A percentile compares a stretch with the other conserved stretches of the same genome.
Conservation (phyloP, 768 basidiomycete species). For the Lactifluus rugatus region DNA sequence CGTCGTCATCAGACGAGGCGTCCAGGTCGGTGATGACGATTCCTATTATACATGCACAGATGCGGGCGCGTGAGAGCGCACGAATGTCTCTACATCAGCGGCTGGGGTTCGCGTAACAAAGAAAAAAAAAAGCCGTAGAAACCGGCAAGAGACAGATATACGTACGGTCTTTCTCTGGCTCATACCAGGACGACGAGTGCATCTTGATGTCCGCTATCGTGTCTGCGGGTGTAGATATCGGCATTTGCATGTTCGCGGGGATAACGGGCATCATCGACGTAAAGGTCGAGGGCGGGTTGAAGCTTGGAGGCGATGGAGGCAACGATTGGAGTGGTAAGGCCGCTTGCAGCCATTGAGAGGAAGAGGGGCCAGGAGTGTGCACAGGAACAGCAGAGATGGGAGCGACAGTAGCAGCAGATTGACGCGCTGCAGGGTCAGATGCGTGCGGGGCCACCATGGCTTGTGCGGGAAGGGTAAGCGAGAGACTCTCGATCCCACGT, state of each 20-base stretch:
- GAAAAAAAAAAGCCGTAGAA: not conserved
- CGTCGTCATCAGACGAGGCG: conserved; percentile 18
- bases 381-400: not conserved
- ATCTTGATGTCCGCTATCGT: conserved; percentile 11
- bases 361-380: not conserved
- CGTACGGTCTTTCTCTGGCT: conserved; percentile 19
- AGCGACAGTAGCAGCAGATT: not conserved
- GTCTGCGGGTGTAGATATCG: not conserved
- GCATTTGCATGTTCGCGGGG: not conserved
- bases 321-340: not conserved
- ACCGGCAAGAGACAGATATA: not conserved
- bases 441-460: not conserved
- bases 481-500: conserved; percentile 9
- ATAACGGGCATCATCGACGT: not conserved
- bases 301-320: not conserved
- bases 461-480: not conserved
- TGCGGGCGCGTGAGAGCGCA: not conserved
- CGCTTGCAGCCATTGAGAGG: not conserved
- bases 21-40: conserved; percentile 20
- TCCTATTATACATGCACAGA: not conserved
- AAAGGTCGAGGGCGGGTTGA: not conserved
- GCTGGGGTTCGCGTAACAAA: not conserved
- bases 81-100: not conserved
- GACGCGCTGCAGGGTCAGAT: not conserved
- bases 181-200: conserved; percentile 20